A percentile compares a stretch with the other conserved stretches of the same genome.
Conservation (phyloP, 495 filamentous ascomycete genomes). For the Aspergillus carlsbadensis region DNA sequence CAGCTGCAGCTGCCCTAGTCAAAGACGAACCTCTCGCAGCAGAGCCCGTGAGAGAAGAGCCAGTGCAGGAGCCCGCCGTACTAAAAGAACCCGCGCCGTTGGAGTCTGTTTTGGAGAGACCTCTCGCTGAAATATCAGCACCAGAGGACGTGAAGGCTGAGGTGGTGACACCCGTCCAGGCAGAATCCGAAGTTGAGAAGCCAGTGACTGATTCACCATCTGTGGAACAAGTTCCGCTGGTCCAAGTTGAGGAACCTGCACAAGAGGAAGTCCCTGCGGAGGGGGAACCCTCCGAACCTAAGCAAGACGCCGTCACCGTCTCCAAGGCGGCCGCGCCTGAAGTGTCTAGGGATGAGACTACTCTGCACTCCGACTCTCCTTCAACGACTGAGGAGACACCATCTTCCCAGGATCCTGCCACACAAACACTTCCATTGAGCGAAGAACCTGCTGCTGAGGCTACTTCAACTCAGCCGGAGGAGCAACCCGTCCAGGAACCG, state of each 20-base stretch:
- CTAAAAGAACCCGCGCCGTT: background rate
- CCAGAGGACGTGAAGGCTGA: background rate
- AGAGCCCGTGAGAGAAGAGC: conserved; percentile 5
- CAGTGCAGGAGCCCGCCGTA: background rate
- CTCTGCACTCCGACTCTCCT: background rate
- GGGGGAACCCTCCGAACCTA: conserved; percentile 7
- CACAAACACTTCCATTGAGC: conserved; percentile 8
- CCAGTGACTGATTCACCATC: background rate
- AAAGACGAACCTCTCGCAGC: background rate
- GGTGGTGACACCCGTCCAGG: background rate
- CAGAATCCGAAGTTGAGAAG: background rate
- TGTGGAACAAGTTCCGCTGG: background rate
- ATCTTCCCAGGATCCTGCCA: background rate
- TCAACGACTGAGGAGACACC: conserved; percentile 4
- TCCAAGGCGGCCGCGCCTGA: conserved; percentile 2
- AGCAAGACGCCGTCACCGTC: background rate
- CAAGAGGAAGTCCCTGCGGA: background rate
- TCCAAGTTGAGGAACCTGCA: background rate
- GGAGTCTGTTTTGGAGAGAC: background rate
- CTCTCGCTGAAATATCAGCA: background rate
- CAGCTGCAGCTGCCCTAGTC: background rate
- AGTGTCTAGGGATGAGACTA: conserved; percentile 14
- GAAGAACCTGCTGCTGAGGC: conserved; percentile 7
- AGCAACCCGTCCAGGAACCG: conserved; percentile 3
- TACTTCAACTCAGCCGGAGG: background rate